A percentile compares a stretch with the other conserved stretches of the same genome.
These are phyloP conservation scores for Venturia carpophila DNA, from an alignment of 2,329 filamentous ascomycete genomes.

Conservation along the genomic window DNA sequence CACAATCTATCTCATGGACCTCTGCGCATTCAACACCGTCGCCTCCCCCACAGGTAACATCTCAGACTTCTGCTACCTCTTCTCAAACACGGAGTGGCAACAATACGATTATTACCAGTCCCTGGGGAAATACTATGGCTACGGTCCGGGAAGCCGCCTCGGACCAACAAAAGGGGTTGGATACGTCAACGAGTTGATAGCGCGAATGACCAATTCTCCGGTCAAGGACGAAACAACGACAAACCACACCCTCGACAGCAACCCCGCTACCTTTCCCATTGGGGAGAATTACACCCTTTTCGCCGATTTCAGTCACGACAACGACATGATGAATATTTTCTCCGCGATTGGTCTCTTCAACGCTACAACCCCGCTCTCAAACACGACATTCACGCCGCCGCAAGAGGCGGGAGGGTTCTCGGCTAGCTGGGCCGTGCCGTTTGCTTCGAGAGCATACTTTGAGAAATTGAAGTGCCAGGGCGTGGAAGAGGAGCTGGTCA, in stretches of 20 bases:
- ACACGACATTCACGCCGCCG: slow-evolving; percentile 41
- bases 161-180: slow-evolving; percentile 81
- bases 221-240: slow-evolving; percentile 68
- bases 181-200: slow-evolving; percentile 79
- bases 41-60: slow-evolving; percentile 42
- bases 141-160: slow-evolving; percentile 65
- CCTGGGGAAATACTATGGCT: slow-evolving; percentile 79
- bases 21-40: slow-evolving; percentile 82
- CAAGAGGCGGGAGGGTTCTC: slow-evolving; percentile 59
- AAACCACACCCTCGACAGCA: slow-evolving; percentile 67
- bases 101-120: slow-evolving; percentile 75
- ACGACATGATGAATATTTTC: slow-evolving; percentile 71
- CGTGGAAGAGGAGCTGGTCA: slow-evolving; percentile 58
- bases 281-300: slow-evolving; percentile 53
- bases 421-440: slow-evolving; percentile 72
- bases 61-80: slow-evolving; percentile 71
- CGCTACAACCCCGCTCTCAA: slow-evolving; percentile 43
- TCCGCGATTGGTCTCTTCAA: slow-evolving; percentile 74
- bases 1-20: slow-evolving; percentile 70
- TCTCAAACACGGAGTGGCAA: slow-evolving; percentile 64
- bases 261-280: slow-evolving; percentile 65
- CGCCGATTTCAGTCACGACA: slow-evolving; percentile 89
- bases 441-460: slow-evolving; percentile 72
- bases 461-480: slow-evolving; percentile 71
- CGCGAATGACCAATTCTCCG: slow-evolving; percentile 61